These are phyloP conservation scores for Salix caprea DNA, from an alignment of 345 rosid genomes.

Conservation along the genomic window DNA sequence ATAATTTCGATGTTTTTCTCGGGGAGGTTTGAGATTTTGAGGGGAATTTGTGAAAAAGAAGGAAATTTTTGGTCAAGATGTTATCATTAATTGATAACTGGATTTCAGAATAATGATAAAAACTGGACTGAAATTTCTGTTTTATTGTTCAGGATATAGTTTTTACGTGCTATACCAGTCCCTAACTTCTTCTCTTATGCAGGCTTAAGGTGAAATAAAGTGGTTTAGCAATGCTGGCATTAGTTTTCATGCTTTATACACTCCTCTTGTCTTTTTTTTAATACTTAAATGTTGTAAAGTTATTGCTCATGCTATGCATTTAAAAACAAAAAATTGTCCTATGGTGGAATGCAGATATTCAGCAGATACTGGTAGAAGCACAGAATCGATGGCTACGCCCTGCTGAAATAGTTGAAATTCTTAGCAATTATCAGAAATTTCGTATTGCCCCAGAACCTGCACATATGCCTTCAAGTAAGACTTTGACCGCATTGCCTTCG, in stretches of 20 bases:
- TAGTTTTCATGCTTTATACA: not conserved
- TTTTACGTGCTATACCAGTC: not conserved
- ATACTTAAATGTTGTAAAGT: not conserved
- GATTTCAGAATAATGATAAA: not conserved
- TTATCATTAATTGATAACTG: not conserved
- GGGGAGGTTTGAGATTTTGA: not conserved
- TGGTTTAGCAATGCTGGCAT: not conserved
- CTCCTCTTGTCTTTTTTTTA: not conserved
- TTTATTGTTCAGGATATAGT: not conserved
- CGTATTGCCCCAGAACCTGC: conserved; percentile 75
- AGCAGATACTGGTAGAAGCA: conserved; percentile 77
- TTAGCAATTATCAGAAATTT: conserved; percentile 53
- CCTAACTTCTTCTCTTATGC: not conserved
- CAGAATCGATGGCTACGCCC: conserved; percentile 91
- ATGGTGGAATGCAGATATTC: conserved; percentile 52
- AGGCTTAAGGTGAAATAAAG: not conserved
- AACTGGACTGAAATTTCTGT: not conserved
- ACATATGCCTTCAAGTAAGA: conserved; percentile 63
- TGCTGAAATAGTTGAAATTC: conserved; percentile 89
- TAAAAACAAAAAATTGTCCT: too few relatives aligned
- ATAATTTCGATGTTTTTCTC: not conserved
- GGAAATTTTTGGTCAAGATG: not conserved
- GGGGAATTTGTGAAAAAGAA: not conserved
- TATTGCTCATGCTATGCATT: not conserved
- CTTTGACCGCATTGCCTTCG: not conserved